Base-by-base conservation (phyloP, 2,329 filamentous ascomycete species). In the Lasiodiplodia sp. region DNA sequence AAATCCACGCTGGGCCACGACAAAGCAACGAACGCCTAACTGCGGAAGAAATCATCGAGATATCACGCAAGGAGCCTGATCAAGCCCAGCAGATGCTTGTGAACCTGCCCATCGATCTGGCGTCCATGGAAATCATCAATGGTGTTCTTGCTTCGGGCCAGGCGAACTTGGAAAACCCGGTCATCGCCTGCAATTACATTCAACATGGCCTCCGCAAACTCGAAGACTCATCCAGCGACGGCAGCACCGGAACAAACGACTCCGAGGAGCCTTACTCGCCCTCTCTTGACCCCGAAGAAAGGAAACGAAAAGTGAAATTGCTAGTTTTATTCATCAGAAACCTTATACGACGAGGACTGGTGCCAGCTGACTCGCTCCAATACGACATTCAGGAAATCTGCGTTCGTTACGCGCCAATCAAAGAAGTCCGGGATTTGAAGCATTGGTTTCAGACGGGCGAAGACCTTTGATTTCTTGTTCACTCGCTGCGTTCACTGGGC, bases 331-430 rank as follows among this genome's bases (percentile, higher is more conserved):
- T 82, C 68, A 75, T 82, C 38, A 74, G 74, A 64, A 81, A 78
- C 68, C 67, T 81, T 66, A 74, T 81, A 14, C 66, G 74, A 6
- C 79, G 79, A 67, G 76, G 71, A 23, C 58, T 79, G 31, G 66
- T 72, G 44, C 73, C 71, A 25, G 62, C 72, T 5, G 72, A 77
- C 34, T 73, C 74, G n/a, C 69, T 81, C 18, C 77, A 77, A 51
- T 81, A 76, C 68, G 79, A 82, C 69, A 78, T 82, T 40, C 75
- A 79, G 58, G 80, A 81, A 72, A 78, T 82, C 69, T 79, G 78
- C 47, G 75, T 78, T 52, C 68, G 79, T 63, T 82, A 79, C 70
- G 73, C 80, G 37, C 81, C 79, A 76, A 76, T 81, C 18, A 76
- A 71, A 68, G 80, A 82, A 67, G 80, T 81, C 7, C 74, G 80